phyloP scores from a whole-genome alignment of 768 basidiomycete genomes.

The Termitomyces sp. region DNA sequence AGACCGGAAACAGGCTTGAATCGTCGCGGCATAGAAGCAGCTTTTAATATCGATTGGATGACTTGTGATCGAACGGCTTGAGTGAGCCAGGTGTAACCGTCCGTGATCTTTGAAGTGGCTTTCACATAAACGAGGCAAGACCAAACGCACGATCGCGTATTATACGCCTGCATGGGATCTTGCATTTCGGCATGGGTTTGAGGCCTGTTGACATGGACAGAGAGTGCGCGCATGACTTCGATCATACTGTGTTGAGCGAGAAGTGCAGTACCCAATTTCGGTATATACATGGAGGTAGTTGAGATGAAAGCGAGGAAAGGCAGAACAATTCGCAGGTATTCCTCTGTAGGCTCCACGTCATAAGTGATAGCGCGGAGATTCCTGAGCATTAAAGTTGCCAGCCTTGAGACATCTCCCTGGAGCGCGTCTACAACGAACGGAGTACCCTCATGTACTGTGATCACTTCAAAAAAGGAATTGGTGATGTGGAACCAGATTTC shows the following conservation, averaged over 20 bases:
- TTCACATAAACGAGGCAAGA: background rate
- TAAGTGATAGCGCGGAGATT: background rate
- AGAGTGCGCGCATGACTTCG: slow-evolving; percentile 4
- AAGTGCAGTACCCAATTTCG: slow-evolving; percentile 1
- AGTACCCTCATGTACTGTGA: background rate
- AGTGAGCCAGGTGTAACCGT: slow-evolving; percentile 7
- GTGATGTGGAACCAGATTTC: background rate
- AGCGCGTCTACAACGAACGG: background rate
- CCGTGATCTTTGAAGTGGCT: background rate
- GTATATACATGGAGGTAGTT: background rate
- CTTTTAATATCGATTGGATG: slow-evolving; percentile 1
- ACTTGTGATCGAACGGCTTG: slow-evolving; percentile 5
- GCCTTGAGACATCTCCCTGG: slow-evolving; percentile 1
- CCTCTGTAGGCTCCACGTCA: background rate
- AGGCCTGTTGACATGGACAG: background rate
- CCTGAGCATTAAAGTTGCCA: background rate
- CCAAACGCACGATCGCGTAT: background rate
- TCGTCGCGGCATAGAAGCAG: background rate
- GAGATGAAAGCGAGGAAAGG: slow-evolving; percentile 1
- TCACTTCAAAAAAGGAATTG: background rate
- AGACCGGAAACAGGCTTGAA: background rate
- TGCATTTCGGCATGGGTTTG: background rate
- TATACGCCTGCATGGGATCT: background rate
- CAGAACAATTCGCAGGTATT: background rate
- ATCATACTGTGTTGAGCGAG: slow-evolving; percentile 6